These are phyloP conservation scores for Nemania bipapillata DNA, from an alignment of 2,329 filamentous ascomycete genomes.

Conservation along the genomic window DNA sequence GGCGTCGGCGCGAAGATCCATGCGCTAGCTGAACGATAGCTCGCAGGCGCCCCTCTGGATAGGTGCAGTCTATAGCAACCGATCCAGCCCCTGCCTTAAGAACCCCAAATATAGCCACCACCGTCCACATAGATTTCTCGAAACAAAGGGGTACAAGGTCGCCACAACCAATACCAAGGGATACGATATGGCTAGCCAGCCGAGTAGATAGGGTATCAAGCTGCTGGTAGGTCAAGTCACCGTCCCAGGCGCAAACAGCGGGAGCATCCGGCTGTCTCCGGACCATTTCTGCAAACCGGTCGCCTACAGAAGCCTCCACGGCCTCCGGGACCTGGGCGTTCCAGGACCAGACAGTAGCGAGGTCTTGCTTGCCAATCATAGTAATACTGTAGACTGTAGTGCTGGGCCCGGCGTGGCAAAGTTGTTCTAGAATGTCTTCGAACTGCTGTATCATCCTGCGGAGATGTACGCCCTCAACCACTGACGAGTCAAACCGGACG, in stretches of 20 bases:
- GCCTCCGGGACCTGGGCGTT: conserved; percentile 1
- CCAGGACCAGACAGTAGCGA: neutral
- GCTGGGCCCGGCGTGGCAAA: no score
- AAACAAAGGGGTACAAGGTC: conserved; percentile 4
- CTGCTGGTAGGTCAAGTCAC: conserved; percentile 7
- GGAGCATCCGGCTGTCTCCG: neutral
- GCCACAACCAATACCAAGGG: neutral
- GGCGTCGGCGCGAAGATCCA: neutral
- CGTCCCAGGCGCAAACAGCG: conserved; percentile 16
- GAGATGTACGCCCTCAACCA: neutral
- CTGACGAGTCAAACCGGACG: neutral
- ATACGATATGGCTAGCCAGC: conserved; percentile 5
- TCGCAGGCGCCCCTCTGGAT: neutral
- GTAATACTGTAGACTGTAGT: no score
- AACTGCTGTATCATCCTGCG: no score
- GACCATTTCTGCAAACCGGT: neutral
- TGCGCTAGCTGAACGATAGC: neutral
- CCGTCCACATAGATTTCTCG: conserved; percentile 18
- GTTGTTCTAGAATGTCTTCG: no score
- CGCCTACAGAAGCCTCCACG: neutral
- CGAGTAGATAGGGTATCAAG: conserved; percentile 10
- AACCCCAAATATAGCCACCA: conserved; percentile 6
- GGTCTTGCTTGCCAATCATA: neutral
- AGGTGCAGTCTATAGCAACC: conserved; percentile 7
- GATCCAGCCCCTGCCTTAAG: conserved; percentile 15